A percentile compares a stretch with the other conserved stretches of the same genome.
Evolutionary conservation across 495 filamentous ascomycete genomes (phyloP).

Genomic region (Oidiodendron maius): DNA sequence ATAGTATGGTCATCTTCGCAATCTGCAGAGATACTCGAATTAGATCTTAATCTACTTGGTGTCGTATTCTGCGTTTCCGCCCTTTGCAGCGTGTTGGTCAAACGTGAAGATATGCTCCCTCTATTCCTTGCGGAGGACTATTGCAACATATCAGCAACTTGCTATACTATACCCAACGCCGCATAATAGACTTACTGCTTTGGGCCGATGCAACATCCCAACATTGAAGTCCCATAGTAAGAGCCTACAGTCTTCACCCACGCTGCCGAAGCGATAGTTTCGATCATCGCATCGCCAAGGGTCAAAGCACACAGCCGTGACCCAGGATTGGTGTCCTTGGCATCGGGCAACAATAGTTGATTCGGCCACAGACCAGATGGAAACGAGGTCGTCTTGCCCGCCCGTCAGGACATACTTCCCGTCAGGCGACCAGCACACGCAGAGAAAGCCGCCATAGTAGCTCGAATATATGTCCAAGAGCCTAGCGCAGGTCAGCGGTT

Average conservation of each 20-base stretch:
- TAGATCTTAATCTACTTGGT: constrained; percentile 55
- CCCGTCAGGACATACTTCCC: constrained; percentile 94
- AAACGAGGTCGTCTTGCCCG: constrained; percentile 91
- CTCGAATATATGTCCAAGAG: constrained; percentile 78
- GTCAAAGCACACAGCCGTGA: constrained; percentile 88
- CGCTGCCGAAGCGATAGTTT: constrained; percentile 92
- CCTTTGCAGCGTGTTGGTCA: constrained; percentile 36
- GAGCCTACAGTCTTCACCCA: constrained; percentile 86
- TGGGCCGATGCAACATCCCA: constrained; percentile 88
- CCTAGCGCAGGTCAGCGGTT: constrained; percentile 32
- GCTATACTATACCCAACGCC: not conserved
- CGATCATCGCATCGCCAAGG: constrained; percentile 93
- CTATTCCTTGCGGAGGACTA: constrained; percentile 50
- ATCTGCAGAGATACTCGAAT: constrained; percentile 52
- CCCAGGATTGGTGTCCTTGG: constrained; percentile 93
- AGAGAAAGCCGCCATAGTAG: constrained; percentile 89
- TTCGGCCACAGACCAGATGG: constrained; percentile 88
- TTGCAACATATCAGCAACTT: constrained; percentile 12
- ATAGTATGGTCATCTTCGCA: constrained; percentile 38
- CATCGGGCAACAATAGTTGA: constrained; percentile 82
- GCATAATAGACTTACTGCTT: constrained; percentile 48
- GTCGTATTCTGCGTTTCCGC: constrained; percentile 44
- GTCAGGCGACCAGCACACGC: constrained; percentile 96
- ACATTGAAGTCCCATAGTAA: constrained; percentile 97
- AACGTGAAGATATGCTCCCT: constrained; percentile 52